Evolutionary conservation across 176 grass and related monocot genomes (phyloP), one percentile per base, ranked within the genome.

Genomic region (Aegilops umbellulata): DNA sequence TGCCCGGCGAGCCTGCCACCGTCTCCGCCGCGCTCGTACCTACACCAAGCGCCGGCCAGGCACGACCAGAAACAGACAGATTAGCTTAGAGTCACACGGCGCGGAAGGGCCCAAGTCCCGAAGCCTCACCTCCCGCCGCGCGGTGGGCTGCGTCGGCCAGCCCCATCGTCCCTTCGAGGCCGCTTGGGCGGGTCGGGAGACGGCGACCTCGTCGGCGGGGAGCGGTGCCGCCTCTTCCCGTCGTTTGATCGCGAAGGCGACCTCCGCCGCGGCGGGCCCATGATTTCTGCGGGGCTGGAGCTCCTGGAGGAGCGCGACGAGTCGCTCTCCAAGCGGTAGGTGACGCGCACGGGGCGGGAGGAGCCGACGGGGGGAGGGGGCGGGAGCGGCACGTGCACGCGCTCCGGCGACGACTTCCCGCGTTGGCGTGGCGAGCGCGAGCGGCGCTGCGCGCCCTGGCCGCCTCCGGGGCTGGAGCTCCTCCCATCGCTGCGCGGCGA

Each of bases 121-220:
- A 20, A 39, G 62, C 14, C 78, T 84, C 74, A 87, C 84, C 88
- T 89, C 65, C 66, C 65, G 19, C 83, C 75, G 24, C 86, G 87
- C 80, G 83, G 84, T 63, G 87, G 81, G 60, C 85, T 81, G 35
- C 90, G 83, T 55, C 88, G 79, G 65, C 86, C 85, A 7, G 70
- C 85, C 5, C 87, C 90, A 7, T 74, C 85, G 58, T 94, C 85
- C 80, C 69, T 84, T 69, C 94, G 87, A 1, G 51, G 81, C 64
- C 92, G 85, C 74, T 97, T 97, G n/a, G 63, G 81, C 7, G 88
- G 85, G 19, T 35, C 19, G 6, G 77, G 85, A 60, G 90, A 90
- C 23, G 89, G 85, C 20, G 87, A 86, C 65, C 89, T 81, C 10
- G 74, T 71, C 1, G 83, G 77, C 35, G 95, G 82, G 10, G 90